These are phyloP conservation scores for Pseudozyma hubeiensis DNA, from an alignment of 1,284 basidiomycete genomes.

Conservation along the genomic window DNA sequence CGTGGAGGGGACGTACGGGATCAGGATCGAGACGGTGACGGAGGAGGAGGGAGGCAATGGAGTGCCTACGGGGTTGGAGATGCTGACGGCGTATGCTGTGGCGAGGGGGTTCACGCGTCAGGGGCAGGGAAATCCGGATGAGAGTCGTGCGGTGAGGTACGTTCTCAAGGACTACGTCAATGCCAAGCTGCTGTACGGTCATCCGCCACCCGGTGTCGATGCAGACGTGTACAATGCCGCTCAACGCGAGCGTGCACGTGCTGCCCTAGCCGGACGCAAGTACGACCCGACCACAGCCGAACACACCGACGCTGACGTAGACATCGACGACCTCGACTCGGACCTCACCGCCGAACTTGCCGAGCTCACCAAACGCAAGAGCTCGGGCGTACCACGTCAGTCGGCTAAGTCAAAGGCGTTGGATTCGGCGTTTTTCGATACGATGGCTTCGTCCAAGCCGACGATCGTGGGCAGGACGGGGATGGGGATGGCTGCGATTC, in stretches of 20 bases:
- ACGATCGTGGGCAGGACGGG: slow-evolving; percentile 70
- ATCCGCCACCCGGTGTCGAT: slow-evolving; percentile 77
- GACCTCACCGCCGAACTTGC: slow-evolving; percentile 18
- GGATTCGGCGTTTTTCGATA: slow-evolving; percentile 86
- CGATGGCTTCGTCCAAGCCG: slow-evolving; percentile 75
- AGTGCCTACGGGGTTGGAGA: slow-evolving; percentile 80
- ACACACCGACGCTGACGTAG: slow-evolving; percentile 1
- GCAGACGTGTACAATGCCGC: slow-evolving; percentile 82
- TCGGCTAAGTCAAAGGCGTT: slow-evolving; percentile 71
- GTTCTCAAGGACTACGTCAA: slow-evolving; percentile 98
- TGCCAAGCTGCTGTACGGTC: slow-evolving; percentile 89
- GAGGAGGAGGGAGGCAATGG: slow-evolving; percentile 89
- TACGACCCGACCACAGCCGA: slow-evolving; percentile 28
- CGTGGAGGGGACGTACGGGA: slow-evolving; percentile 89
- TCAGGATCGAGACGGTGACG: slow-evolving; percentile 78
- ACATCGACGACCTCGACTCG: slow-evolving; percentile 31
- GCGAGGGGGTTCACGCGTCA: slow-evolving; percentile 88
- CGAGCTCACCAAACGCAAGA: slow-evolving; percentile 12
- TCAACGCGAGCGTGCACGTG: slow-evolving; percentile 77
- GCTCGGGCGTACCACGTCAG: slow-evolving; percentile 11
- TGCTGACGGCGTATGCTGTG: slow-evolving; percentile 85
- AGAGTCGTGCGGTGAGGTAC: slow-evolving; percentile 90
- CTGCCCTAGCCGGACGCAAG: slow-evolving; percentile 58
- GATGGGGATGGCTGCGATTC: slow-evolving; percentile 39
- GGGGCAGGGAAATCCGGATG: slow-evolving; percentile 96